These are phyloP conservation scores for Coccinonectria pachysandricola DNA, from an alignment of 2,329 filamentous ascomycete genomes.

Conservation along the genomic window DNA sequence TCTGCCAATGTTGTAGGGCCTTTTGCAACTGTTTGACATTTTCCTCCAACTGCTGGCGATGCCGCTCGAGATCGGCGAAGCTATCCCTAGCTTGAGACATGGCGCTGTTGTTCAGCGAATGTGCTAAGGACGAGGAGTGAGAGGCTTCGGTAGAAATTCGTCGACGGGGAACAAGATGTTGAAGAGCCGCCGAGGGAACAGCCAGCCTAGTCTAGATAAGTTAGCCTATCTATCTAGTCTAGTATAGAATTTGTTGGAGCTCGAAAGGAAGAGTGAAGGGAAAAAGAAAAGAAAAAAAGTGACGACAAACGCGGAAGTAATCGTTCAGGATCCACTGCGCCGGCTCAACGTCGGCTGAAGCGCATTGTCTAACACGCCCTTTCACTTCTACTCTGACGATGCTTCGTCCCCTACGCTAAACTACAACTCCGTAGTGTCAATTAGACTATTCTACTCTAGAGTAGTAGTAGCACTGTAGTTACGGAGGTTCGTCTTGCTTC, in stretches of 20 bases:
- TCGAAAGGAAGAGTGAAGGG: neutral
- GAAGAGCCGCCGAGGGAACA: too few relatives aligned
- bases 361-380: conserved; percentile 1
- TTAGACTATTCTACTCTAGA: too few relatives aligned
- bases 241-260: too few relatives aligned
- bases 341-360: conserved; percentile 20
- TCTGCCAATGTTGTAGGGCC: conserved; percentile 77
- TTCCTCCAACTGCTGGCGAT: conserved; percentile 64
- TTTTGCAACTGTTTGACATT: conserved; percentile 60
- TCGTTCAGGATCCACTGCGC: neutral
- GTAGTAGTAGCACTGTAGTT: too few relatives aligned
- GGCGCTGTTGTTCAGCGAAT: conserved; percentile 7
- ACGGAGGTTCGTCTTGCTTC: too few relatives aligned
- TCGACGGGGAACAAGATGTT: too few relatives aligned
- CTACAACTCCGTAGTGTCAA: too few relatives aligned
- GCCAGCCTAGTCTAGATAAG: too few relatives aligned
- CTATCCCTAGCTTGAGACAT: conserved; percentile 38
- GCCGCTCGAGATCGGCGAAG: conserved; percentile 61
- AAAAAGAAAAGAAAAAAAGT: conserved; percentile 7
- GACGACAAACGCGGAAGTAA: conserved; percentile 3
- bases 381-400: too few relatives aligned
- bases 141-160: neutral
- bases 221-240: too few relatives aligned
- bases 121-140: too few relatives aligned
- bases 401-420: too few relatives aligned